phyloP scores from a whole-genome alignment of 2,329 filamentous ascomycete species.

The Xylariaceae sp. region DNA sequence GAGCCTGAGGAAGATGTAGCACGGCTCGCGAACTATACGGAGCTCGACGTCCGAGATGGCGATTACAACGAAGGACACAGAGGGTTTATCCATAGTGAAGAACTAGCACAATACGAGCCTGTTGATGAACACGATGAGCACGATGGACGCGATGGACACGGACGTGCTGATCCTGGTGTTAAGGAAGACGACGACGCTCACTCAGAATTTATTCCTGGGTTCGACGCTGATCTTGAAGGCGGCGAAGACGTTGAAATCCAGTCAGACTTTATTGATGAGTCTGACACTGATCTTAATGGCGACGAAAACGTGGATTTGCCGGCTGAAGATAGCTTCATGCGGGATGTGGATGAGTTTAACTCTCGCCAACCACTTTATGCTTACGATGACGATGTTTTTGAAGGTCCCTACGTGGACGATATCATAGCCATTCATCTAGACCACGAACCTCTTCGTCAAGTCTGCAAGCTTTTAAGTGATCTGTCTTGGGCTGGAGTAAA shows the following conservation, averaged over 20 bases:
- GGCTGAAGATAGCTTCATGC: slow-evolving; percentile 31
- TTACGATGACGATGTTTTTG: slow-evolving; percentile 27
- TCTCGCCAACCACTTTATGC: slow-evolving; percentile 16
- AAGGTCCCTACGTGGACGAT: slow-evolving; percentile 31
- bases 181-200: neutral
- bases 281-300: slow-evolving; percentile 21
- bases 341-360: slow-evolving; percentile 35
- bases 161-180: neutral
- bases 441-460: slow-evolving; percentile 18
- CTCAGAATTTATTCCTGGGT: slow-evolving; percentile 21
- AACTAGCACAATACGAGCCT: neutral
- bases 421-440: slow-evolving; percentile 31
- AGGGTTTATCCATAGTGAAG: neutral
- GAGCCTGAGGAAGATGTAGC: neutral
- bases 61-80: neutral
- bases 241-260: neutral
- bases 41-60: neutral
- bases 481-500: slow-evolving; percentile 32
- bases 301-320: slow-evolving; percentile 22
- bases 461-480: slow-evolving; percentile 31
- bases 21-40: neutral
- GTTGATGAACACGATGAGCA: neutral
- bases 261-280: slow-evolving; percentile 21
- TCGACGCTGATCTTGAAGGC: slow-evolving; percentile 23
- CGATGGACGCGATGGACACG: neutral